Percentiles rank a stretch among this genome's conserved stretches.
phyloP scores from a whole-genome alignment of 257 asterid genomes.

The Solanum sitiens region DNA sequence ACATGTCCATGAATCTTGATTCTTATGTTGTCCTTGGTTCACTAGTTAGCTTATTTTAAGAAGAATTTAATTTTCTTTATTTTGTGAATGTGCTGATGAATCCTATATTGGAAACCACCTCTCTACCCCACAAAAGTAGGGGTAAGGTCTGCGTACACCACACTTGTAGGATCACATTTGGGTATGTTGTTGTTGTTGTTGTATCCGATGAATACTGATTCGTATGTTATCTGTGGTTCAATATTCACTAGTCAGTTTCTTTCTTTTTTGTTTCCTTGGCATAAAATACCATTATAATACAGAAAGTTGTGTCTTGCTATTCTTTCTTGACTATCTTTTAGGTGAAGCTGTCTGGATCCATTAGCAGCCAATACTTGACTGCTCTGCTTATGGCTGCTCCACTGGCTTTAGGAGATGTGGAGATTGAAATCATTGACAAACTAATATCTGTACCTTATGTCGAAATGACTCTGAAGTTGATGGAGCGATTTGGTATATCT shows the following conservation, averaged over 20 bases:
- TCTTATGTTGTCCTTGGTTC: not conserved
- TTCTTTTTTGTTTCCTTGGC: not conserved
- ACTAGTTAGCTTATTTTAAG: not conserved
- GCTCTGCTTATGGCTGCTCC: slow-evolving; percentile 98
- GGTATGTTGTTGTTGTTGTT: not conserved
- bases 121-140: not conserved
- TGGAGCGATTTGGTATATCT: slow-evolving; percentile 85
- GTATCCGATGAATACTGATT: not conserved
- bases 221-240: not conserved
- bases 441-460: slow-evolving; percentile 91
- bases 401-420: slow-evolving; percentile 77
- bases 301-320: not conserved
- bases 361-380: slow-evolving; percentile 94
- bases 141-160: not conserved
- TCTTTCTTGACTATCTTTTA: slow-evolving; percentile 7
- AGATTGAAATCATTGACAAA: slow-evolving; percentile 83
- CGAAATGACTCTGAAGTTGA: slow-evolving; percentile 92
- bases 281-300: not conserved
- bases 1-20: not conserved
- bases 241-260: not conserved
- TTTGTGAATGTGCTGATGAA: not conserved
- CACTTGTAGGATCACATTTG: not conserved
- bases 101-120: not conserved
- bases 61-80: not conserved
- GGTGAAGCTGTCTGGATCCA: slow-evolving; percentile 93